These are phyloP conservation scores for Aspergillus panamensis DNA, from an alignment of 495 filamentous ascomycete genomes.

Conservation along the genomic window DNA sequence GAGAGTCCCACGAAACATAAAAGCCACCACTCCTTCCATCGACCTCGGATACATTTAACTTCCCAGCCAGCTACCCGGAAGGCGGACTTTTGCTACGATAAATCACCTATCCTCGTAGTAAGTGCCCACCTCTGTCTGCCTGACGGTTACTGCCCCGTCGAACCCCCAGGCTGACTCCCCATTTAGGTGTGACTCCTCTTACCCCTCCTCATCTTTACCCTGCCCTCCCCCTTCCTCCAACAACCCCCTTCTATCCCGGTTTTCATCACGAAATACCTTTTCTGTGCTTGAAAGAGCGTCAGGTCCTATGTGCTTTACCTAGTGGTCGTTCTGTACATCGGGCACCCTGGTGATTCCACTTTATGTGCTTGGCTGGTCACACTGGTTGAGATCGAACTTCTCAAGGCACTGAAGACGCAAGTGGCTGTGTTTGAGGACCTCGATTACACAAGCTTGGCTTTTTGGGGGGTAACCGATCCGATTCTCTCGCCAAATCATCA, in stretches of 20 bases:
- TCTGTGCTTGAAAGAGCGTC: too few species aligned
- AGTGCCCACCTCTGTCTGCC: conserved; percentile 19
- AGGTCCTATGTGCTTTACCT: too few species aligned
- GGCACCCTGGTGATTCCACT: too few species aligned
- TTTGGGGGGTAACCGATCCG: not conserved
- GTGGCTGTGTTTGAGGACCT: not conserved
- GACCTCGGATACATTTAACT: not conserved
- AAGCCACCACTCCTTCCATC: not conserved
- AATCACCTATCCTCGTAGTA: not conserved
- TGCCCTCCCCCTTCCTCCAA: too few species aligned
- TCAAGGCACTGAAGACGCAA: too few species aligned
- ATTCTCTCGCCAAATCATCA: not conserved
- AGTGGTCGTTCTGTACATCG: too few species aligned
- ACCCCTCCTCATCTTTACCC: conserved; percentile 26
- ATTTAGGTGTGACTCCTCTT: conserved; percentile 13
- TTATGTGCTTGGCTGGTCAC: too few species aligned
- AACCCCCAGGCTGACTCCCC: conserved; percentile 23
- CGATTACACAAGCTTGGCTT: not conserved
- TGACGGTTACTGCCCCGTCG: conserved; percentile 18
- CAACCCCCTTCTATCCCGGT: too few species aligned
- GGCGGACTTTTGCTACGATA: not conserved
- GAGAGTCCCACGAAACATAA: not conserved
- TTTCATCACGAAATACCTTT: too few species aligned
- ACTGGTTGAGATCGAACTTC: too few species aligned
- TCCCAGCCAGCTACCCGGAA: not conserved